Base-by-base conservation (phyloP, 2,329 filamentous ascomycete species). In the Paraconiothyrium brasiliense region DNA sequence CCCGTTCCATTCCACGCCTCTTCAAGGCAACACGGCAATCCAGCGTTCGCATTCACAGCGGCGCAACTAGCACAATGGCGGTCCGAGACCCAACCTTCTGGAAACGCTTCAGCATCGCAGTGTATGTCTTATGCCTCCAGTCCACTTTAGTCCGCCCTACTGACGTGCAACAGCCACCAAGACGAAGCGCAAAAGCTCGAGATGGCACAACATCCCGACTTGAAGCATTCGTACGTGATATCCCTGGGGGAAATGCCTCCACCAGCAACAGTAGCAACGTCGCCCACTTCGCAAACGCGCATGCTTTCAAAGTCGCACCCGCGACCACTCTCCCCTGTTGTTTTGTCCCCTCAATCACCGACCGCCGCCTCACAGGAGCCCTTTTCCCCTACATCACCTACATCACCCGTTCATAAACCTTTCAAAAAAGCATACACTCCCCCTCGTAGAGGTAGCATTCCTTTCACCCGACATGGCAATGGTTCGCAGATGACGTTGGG, bases 31-130 rank as follows among this genome's bases (percentile, higher is more conserved):
- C 27, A 30, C 32, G n/a, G 24, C 52, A 32, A 43, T 46, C 32
- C 20, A 37, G 48, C 30, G 24, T 51, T 13, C 41, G 39, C 39
- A 37, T 39, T n/a, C 32, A 14, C 57, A 52, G 32, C 22, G 22
- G 30, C 48, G 20, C 48, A 16, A n/a, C 37, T 5, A 54, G 34
- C 54, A 72, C 50, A 54, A 85, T 85, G 84, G 80, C 80, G 49
- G 80, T 85, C 60, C 83, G 82, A 64, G 86, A 89, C 69, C 86
- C 86, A 27, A 81, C 80, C 52, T 89, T 88, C 77, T 89, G 86
- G 86, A 82, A 83, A 59, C 84, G 86, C 68, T 88, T 88, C 79
- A 86, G 84, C 61, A 75, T 80, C 54, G 86, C 86, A 41, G 84
- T 87, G 50, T 54, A 43, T 14, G 50, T 41, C 4, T 30, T 9